Conservation (phyloP, 208 protist species). For the Strigomonas galati region DNA sequence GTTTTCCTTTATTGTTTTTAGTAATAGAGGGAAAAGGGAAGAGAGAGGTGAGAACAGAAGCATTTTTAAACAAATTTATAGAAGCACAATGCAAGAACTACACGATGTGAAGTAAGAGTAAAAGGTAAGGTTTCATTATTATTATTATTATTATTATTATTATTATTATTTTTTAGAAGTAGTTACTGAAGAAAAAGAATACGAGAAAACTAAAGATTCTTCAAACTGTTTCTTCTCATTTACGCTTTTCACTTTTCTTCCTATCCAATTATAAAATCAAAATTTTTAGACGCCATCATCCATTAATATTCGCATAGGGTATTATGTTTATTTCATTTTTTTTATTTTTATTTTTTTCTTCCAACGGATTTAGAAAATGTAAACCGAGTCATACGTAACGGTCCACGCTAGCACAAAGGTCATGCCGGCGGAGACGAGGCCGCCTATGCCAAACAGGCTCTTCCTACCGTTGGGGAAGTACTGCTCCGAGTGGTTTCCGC, state of each 20-base stretch:
- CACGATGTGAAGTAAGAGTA: background rate
- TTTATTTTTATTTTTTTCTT: background rate
- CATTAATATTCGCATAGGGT: no score
- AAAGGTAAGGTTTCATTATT: background rate
- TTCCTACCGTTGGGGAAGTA: slow-evolving; percentile 75
- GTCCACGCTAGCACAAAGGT: slow-evolving; percentile 86
- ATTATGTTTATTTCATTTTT: background rate
- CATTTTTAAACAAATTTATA: background rate
- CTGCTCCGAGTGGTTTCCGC: slow-evolving; percentile 44
- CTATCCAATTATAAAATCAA: background rate
- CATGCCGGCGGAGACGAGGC: slow-evolving; percentile 62
- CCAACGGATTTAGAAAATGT: slow-evolving; percentile 64
- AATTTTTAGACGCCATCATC: background rate
- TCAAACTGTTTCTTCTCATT: background rate
- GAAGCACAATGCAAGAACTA: background rate
- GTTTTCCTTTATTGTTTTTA: no score
- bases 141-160: no score
- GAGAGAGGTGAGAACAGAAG: background rate
- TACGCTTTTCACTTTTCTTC: slow-evolving; percentile 1
- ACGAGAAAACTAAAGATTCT: background rate
- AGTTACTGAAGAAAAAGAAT: no score
- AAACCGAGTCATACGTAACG: slow-evolving; percentile 83
- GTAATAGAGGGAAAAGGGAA: background rate
- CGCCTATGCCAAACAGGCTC: slow-evolving; percentile 63
- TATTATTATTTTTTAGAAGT: no score